A percentile compares a stretch with the other conserved stretches of the same genome.
Evolutionary conservation across 306 rosid species (phyloP).

Genomic region (Ormosia semicastrata): DNA sequence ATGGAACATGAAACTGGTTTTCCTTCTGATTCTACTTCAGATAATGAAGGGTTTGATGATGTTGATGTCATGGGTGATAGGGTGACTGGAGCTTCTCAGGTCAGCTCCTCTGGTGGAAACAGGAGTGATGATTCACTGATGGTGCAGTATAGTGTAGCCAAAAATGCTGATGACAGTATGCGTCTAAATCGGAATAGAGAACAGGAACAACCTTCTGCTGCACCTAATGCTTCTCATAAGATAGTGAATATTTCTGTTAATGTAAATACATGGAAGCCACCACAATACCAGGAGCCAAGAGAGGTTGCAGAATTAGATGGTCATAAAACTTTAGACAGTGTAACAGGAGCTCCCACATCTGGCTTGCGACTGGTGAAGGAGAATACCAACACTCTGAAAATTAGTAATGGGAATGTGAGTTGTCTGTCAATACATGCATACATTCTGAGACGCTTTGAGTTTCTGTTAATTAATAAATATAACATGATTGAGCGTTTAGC

Average conservation of each 20-base stretch:
- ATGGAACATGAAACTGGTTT: conserved; percentile 55
- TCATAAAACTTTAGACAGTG: conserved; percentile 38
- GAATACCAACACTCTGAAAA: conserved; percentile 36
- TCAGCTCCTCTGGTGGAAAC: conserved; percentile 50
- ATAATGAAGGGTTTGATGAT: conserved; percentile 64
- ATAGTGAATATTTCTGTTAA: conserved; percentile 61
- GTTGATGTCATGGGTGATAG: conserved; percentile 37
- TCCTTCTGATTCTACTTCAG: conserved; percentile 63
- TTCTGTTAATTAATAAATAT: not conserved
- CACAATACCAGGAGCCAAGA: conserved; percentile 57
- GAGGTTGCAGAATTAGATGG: conserved; percentile 49
- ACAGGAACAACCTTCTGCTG: conserved; percentile 47
- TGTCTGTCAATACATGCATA: conserved; percentile 9
- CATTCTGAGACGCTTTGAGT: not conserved
- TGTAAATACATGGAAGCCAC: conserved; percentile 74
- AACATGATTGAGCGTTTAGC: not conserved
- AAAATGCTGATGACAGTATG: conserved; percentile 44
- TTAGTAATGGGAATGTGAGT: conserved; percentile 68
- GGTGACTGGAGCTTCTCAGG: conserved; percentile 51
- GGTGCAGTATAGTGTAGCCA: conserved; percentile 51
- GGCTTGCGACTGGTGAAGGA: conserved; percentile 45
- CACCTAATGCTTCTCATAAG: conserved; percentile 54
- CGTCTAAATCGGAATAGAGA: conserved; percentile 36
- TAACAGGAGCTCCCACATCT: conserved; percentile 41
- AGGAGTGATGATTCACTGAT: conserved; percentile 46